Evolutionary conservation across 1,284 basidiomycete genomes (phyloP), one percentile per base, ranked within the genome.

Genomic region (Hemileia vastatrix): DNA sequence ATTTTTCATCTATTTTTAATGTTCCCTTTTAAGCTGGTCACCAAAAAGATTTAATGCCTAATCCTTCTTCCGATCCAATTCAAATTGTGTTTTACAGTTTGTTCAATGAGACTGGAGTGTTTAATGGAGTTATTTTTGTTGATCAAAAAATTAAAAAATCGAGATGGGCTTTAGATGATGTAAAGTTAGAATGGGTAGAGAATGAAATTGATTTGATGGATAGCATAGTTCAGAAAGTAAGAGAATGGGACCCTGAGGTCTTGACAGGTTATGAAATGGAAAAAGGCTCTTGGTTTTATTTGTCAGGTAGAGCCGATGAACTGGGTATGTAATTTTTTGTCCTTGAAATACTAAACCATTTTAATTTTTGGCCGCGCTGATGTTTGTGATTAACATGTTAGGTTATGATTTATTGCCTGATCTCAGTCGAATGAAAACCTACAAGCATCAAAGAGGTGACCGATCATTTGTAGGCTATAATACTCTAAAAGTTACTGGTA

Each of bases 191-290:
- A 56, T 72, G 81, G 8, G 84, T 89, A 13, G 77, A 83, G 0
- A 81, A 76, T 52, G 93, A 98, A 77, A 78, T 92, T 9, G 91
- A 92, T 31, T 77, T 97, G 15, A 78, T 97, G 64, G 93, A 94
- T 68, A 79, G 78, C 50, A 72, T 92, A 6, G 80, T 90, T 31
- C 90, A 96, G 71, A 77, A 85, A 21, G 83, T 95, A 1, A 76
- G 84, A 23, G 82, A 84, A 0, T 79, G 88, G 70, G 91, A 98
- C 76, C 94, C 94, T 0, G 94, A 98, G 73, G 86, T 96, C 48
- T 74, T 98, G 1, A 82, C 84, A 0, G 94, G 94, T 6, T 97
- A 90, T 88, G 93, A 98, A 68, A 81, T 95, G 11, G 89, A 96
- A 72, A 81, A 81, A 15, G 80, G 83, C 0, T 91, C 88, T 1